Base-by-base conservation (phyloP, 768 basidiomycete genomes). In the Suillus cothurnatus region DNA sequence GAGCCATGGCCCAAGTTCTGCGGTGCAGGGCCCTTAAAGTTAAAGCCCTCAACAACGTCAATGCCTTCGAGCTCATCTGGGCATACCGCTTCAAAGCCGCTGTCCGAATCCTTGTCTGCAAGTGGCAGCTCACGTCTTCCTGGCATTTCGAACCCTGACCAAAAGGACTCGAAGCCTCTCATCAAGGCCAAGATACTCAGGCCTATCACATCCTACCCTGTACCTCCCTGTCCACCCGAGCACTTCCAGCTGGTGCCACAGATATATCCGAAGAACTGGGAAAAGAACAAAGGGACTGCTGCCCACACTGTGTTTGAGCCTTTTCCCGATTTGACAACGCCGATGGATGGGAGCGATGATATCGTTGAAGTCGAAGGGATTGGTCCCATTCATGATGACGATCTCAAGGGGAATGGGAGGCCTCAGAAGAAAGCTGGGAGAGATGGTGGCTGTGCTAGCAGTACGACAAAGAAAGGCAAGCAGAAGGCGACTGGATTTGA, bases 191-290 rank as follows among this genome's bases (percentile, higher is more conserved):
- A 72, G 21, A 66, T 67, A 9, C 60, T 76, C 66, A 75, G 69
- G 62, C 77, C 73, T 19, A 76, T 76, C 60, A 78, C 75, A 11
- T 61, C 68, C 7, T 49, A 78, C 38, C 74, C 68, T 9, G 72
- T 72, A 26, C 75, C 75, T 6, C 64, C 69, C 34, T 58, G 57
- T 58, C 75, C 75, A 53, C 69, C 73, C 26, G 78, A 71, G 64
- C 72, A 72, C 3, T 43, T 70, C n/a, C 32, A 69, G 31, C 68
- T 69, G 21, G 15, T 47, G 6, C 32, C 66, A 19, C 68, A 34
- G 9, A 63, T 19, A n/a, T 53, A 53, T 31, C 15, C 63, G 7
- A 34, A 59, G 59, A 68, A 50, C 19, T 50, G 50, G 50, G 28
- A 64, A 64, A 57, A 56, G 43, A 65, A 58, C 28, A 28, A 53